Conservation (phyloP, 495 filamentous ascomycete species). For the Lasiosphaeriaceae sp. region DNA sequence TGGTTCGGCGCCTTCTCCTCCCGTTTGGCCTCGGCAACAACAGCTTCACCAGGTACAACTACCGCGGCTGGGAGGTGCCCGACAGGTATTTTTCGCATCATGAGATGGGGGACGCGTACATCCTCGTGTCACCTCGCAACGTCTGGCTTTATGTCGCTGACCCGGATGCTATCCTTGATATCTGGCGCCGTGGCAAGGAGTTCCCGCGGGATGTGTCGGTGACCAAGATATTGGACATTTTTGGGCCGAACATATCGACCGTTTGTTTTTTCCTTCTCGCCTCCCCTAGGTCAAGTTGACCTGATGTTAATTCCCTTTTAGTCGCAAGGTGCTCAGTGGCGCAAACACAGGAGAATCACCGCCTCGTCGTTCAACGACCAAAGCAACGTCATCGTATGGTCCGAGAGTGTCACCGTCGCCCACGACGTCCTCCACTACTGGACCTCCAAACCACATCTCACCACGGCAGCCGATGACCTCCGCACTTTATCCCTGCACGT, state of each 20-base stretch:
- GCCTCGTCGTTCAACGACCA: constrained; percentile 45
- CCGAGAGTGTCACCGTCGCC: constrained; percentile 40
- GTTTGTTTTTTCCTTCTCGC: too few species aligned
- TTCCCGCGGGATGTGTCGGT: constrained; percentile 41
- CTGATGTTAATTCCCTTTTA: too few species aligned
- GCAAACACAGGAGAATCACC: constrained; percentile 41
- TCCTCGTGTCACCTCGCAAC: constrained; percentile 39
- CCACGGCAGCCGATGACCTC: constrained; percentile 31
- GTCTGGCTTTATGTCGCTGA: constrained; percentile 41
- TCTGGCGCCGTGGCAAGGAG: constrained; percentile 35
- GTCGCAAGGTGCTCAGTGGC: constrained; percentile 42
- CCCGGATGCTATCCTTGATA: constrained; percentile 31
- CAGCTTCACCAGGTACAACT: constrained; percentile 31
- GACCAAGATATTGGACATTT: constrained; percentile 37
- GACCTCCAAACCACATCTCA: constrained; percentile 19
- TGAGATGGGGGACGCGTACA: constrained; percentile 39
- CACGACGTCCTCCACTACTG: constrained; percentile 46
- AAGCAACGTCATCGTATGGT: constrained; percentile 45
- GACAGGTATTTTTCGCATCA: constrained; percentile 36
- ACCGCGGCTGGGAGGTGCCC: constrained; percentile 31
- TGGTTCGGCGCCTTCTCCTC: constrained; percentile 19
- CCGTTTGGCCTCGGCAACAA: constrained; percentile 23
- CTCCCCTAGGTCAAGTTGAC: too few species aligned
- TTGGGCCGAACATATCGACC: constrained; percentile 43
- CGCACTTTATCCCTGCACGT: constrained; percentile 45